phyloP scores from a whole-genome alignment of 2,329 filamentous ascomycete genomes.

The Penicillium thymicola region DNA sequence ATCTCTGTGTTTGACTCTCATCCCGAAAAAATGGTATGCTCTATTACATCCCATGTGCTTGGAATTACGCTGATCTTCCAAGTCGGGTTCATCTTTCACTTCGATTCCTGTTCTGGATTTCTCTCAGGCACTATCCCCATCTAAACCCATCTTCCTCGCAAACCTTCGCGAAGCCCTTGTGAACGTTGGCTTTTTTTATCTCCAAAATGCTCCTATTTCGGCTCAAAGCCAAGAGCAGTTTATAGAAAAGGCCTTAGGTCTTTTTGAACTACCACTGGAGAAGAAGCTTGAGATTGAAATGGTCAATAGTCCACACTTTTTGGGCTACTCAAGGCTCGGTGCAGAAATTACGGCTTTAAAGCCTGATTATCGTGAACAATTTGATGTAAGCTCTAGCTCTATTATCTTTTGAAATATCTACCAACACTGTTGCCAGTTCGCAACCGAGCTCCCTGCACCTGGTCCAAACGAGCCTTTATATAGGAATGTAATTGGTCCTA shows the following conservation, averaged over 20 bases:
- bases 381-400: conserved; percentile 28
- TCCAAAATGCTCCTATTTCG: conserved; percentile 29
- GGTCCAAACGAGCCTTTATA: conserved; percentile 34
- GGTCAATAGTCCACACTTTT: conserved; percentile 38
- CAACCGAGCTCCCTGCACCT: conserved; percentile 36
- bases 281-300: conserved; percentile 51
- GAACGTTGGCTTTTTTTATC: conserved; percentile 38
- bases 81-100: conserved; percentile 21
- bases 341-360: conserved; percentile 35
- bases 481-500: conserved; percentile 35
- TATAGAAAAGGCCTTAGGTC: conserved; percentile 39
- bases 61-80: background rate
- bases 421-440: conserved; percentile 31
- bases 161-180: conserved; percentile 33
- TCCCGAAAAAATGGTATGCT: conserved; percentile 7
- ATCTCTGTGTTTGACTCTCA: background rate
- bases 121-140: conserved; percentile 15
- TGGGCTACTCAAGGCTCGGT: conserved; percentile 36
- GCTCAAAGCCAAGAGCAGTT: conserved; percentile 24
- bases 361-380: conserved; percentile 36
- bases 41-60: background rate
- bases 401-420: conserved; percentile 22
- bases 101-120: conserved; percentile 34
- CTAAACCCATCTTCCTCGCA: conserved; percentile 27
- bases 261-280: conserved; percentile 45